Evolutionary conservation across 768 basidiomycete genomes (phyloP).

Genomic region (Trametes meyenii): DNA sequence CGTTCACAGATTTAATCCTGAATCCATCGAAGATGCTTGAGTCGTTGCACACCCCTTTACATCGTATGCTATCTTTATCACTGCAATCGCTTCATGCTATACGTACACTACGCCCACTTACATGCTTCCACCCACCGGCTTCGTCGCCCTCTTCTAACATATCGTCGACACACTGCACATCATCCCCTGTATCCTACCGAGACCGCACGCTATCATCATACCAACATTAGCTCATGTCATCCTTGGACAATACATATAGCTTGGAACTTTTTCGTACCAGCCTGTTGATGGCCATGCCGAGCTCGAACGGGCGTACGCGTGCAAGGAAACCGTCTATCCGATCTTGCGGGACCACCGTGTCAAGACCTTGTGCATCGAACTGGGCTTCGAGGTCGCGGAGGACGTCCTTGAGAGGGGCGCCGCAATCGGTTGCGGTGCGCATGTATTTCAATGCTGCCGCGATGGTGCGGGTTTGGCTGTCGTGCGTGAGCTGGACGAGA

Average conservation of each 20-base stretch:
- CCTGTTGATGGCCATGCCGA: conserved; percentile 26
- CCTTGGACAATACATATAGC: background rate
- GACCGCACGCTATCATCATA: conserved; percentile 9
- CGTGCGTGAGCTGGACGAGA: conserved; percentile 20
- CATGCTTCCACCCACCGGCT: background rate
- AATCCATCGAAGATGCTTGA: conserved; percentile 13
- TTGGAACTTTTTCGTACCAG: conserved; percentile 10
- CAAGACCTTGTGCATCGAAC: conserved; percentile 9
- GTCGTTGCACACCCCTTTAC: background rate
- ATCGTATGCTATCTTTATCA: background rate
- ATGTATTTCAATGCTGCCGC: conserved; percentile 10
- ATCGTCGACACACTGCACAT: background rate
- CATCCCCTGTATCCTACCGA: conserved; percentile 11
- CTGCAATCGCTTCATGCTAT: background rate
- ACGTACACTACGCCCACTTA: background rate
- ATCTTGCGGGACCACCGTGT: conserved; percentile 10
- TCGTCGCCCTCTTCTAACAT: background rate
- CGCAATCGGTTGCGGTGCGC: background rate
- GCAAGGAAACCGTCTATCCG: conserved; percentile 24
- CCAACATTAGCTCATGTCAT: background rate
- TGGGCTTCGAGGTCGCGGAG: background rate
- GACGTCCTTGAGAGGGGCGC: background rate
- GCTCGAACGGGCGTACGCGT: conserved; percentile 14
- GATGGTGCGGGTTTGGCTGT: conserved; percentile 25
- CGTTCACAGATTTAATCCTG: conserved; percentile 62